These are phyloP conservation scores for Polytrichum commune DNA, from an alignment of 225 moss, liverwort and hornwort species.

Conservation along the genomic window DNA sequence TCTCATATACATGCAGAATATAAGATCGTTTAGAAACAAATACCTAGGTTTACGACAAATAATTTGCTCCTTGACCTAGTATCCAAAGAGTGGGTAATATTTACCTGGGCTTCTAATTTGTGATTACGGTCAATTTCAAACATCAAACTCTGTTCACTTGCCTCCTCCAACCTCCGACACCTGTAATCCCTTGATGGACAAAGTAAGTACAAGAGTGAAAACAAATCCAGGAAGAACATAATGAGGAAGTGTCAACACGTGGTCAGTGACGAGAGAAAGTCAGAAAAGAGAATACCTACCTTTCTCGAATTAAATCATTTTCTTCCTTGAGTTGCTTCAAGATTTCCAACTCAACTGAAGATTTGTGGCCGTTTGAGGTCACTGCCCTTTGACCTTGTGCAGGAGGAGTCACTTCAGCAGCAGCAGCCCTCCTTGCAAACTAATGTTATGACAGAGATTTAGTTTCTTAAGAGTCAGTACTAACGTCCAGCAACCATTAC, in stretches of 20 bases:
- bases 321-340: slow-evolving; percentile 19
- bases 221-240: too few relatives aligned
- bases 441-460: background rate
- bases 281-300: background rate
- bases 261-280: too few relatives aligned
- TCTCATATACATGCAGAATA: too few relatives aligned
- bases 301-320: slow-evolving; percentile 11
- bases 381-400: slow-evolving; percentile 7
- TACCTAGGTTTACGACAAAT: too few relatives aligned
- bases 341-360: slow-evolving; percentile 13
- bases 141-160: slow-evolving; percentile 10
- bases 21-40: too few relatives aligned
- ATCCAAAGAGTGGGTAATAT: too few relatives aligned
- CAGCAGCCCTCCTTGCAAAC: slow-evolving; percentile 14
- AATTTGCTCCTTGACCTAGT: too few relatives aligned
- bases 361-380: slow-evolving; percentile 3
- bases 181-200: background rate
- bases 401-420: slow-evolving; percentile 8
- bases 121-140: slow-evolving; percentile 17
- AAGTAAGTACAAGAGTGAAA: too few relatives aligned
- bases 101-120: slow-evolving; percentile 19
- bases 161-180: slow-evolving; percentile 15
- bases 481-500: background rate
- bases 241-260: too few relatives aligned
- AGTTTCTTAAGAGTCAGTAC: too few relatives aligned